Evolutionary conservation across 1,284 basidiomycete genomes (phyloP).

Genomic region (Hemileia vastatrix): DNA sequence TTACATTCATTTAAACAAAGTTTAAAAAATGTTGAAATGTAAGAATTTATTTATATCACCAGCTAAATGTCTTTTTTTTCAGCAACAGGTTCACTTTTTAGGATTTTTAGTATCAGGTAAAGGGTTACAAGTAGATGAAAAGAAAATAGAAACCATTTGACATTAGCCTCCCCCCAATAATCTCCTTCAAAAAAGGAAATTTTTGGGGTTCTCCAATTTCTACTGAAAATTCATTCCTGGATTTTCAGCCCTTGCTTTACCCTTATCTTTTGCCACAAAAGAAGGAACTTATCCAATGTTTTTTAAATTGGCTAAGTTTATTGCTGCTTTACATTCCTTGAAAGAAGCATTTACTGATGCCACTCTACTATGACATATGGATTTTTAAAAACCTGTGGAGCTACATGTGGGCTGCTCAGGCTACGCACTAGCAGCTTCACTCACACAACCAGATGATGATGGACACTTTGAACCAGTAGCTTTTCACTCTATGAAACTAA

Average conservation of each 20-base stretch:
- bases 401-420: background rate
- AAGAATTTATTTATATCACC: constrained; percentile 3
- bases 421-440: background rate
- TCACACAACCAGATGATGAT: background rate
- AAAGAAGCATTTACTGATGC: background rate
- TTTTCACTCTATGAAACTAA: constrained; percentile 5
- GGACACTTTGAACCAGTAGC: background rate
- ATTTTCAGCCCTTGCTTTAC: background rate
- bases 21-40: background rate
- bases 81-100: background rate
- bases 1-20: background rate
- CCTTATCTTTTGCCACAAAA: background rate
- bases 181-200: background rate
- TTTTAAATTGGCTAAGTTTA: background rate
- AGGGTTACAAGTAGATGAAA: background rate
- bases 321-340: too few relatives aligned
- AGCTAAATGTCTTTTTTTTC: constrained; percentile 7
- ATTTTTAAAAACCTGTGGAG: background rate
- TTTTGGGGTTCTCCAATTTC: background rate
- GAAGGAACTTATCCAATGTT: too few relatives aligned
- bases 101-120: background rate
- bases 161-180: background rate
- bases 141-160: background rate
- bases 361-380: constrained; percentile 1
- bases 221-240: background rate